Percentiles rank a stretch among this genome's conserved stretches.
These are phyloP conservation scores for Globisporangium perplexum DNA, from an alignment of 352 stramenopile species.

Conservation along the genomic window DNA sequence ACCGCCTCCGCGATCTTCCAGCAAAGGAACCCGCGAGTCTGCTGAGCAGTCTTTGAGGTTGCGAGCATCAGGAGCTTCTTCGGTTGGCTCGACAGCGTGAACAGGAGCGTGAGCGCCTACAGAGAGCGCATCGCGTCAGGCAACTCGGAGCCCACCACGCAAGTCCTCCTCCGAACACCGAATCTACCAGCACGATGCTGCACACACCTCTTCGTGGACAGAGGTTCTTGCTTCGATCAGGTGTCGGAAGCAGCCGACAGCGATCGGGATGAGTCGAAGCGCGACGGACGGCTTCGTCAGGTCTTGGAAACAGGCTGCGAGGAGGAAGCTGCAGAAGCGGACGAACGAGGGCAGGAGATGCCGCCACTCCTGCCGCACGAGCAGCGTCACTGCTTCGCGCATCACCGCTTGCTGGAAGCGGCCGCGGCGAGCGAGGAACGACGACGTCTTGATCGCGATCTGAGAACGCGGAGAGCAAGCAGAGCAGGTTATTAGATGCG, in stretches of 20 bases:
- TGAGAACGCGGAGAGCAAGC: conserved; percentile 13
- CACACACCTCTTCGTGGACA: conserved; percentile 57
- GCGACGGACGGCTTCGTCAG: conserved; percentile 24
- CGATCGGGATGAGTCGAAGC: conserved; percentile 32
- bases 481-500: too few species aligned
- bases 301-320: conserved; percentile 39
- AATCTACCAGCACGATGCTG: neutral
- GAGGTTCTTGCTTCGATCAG: conserved; percentile 30
- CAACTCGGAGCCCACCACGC: neutral
- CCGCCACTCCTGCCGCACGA: conserved; percentile 40
- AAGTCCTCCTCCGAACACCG: neutral
- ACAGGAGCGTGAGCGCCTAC: conserved; percentile 58
- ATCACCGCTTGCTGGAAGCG: conserved; percentile 27
- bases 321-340: conserved; percentile 48
- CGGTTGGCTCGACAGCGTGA: conserved; percentile 66
- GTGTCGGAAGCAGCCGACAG: conserved; percentile 28
- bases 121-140: neutral
- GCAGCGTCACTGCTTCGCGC: conserved; percentile 17
- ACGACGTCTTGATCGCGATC: conserved; percentile 38
- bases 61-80: conserved; percentile 47
- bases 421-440: conserved; percentile 31
- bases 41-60: conserved; percentile 26
- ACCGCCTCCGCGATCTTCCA: conserved; percentile 66
- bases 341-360: conserved; percentile 38
- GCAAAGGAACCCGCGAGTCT: conserved; percentile 29